A percentile compares a stretch with the other conserved stretches of the same genome.
Conservation (phyloP, 495 filamentous ascomycete genomes). For the Penicillium riverlandense region DNA sequence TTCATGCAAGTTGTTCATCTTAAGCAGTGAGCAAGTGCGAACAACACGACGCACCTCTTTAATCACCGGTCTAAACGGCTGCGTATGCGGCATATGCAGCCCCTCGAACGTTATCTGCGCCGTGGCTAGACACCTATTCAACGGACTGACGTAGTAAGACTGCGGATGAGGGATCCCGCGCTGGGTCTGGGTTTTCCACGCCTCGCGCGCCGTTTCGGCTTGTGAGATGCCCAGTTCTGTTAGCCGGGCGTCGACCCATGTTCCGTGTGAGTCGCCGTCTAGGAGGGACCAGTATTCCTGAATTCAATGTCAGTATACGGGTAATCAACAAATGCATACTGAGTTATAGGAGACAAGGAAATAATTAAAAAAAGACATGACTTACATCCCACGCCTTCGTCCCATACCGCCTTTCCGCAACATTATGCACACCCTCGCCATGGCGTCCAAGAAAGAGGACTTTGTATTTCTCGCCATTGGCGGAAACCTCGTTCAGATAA, state of each 20-base stretch:
- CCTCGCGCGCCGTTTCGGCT: slow-evolving; percentile 53
- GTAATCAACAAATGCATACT: neutral
- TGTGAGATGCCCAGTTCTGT: slow-evolving; percentile 57
- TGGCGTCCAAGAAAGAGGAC: slow-evolving; percentile 66
- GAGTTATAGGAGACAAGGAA: neutral
- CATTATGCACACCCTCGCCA: slow-evolving; percentile 67
- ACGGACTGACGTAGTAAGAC: slow-evolving; percentile 66
- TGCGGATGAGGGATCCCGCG: slow-evolving; percentile 55
- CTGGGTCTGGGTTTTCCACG: slow-evolving; percentile 53
- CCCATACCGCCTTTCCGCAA: slow-evolving; percentile 58
- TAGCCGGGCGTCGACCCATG: slow-evolving; percentile 69
- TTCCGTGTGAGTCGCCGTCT: slow-evolving; percentile 58
- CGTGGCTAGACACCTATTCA: slow-evolving; percentile 65
- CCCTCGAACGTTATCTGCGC: slow-evolving; percentile 54
- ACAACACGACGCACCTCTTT: slow-evolving; percentile 49
- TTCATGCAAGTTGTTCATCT: too few species aligned
- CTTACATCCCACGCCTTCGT: slow-evolving; percentile 59
- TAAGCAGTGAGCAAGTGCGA: too few species aligned
- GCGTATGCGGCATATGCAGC: slow-evolving; percentile 39
- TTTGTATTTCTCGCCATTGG: slow-evolving; percentile 46
- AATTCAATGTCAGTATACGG: neutral
- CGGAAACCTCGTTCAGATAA: slow-evolving; percentile 42
- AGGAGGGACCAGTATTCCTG: slow-evolving; percentile 67
- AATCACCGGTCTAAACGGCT: slow-evolving; percentile 55
- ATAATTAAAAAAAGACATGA: slow-evolving; percentile 1